These are phyloP conservation scores for Psilocybe azurescens DNA, from an alignment of 768 basidiomycete species.

Conservation along the genomic window DNA sequence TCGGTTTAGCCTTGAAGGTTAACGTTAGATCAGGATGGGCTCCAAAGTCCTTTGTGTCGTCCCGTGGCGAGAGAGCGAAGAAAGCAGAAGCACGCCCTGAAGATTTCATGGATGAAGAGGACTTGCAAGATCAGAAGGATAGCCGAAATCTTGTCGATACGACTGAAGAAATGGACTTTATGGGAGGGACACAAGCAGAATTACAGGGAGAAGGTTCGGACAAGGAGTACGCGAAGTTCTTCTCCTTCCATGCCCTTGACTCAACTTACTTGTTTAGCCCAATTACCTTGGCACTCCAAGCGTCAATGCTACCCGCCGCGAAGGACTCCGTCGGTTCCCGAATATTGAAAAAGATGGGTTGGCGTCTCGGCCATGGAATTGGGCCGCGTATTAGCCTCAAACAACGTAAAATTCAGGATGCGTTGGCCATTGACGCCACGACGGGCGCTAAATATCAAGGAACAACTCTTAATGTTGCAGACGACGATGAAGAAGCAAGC, in stretches of 20 bases:
- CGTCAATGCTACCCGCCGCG: constrained; percentile 73
- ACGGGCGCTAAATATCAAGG: constrained; percentile 33
- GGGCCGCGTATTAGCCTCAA: constrained; percentile 86
- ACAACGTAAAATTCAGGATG: constrained; percentile 75
- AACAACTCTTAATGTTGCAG: constrained; percentile 44
- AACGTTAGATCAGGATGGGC: constrained; percentile 76
- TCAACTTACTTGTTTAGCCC: constrained; percentile 45
- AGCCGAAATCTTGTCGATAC: constrained; percentile 77
- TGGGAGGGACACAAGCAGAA: constrained; percentile 61
- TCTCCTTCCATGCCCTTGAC: background rate
- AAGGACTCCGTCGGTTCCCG: constrained; percentile 84
- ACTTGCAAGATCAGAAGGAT: constrained; percentile 82
- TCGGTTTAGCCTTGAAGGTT: background rate
- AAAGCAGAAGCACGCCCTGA: constrained; percentile 70
- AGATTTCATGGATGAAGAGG: constrained; percentile 99
- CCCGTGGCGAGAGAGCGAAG: constrained; percentile 76
- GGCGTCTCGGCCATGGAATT: constrained; percentile 91
- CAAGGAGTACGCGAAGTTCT: constrained; percentile 54
- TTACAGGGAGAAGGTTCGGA: constrained; percentile 47
- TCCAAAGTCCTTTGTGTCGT: constrained; percentile 92
- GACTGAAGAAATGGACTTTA: constrained; percentile 76
- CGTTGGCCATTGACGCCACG: constrained; percentile 45
- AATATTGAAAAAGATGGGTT: constrained; percentile 94
- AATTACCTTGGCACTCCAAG: constrained; percentile 63
- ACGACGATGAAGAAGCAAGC: constrained; percentile 79